These are phyloP conservation scores for Termitomyces bulborhizus DNA, from an alignment of 768 basidiomycete species.

Conservation along the genomic window DNA sequence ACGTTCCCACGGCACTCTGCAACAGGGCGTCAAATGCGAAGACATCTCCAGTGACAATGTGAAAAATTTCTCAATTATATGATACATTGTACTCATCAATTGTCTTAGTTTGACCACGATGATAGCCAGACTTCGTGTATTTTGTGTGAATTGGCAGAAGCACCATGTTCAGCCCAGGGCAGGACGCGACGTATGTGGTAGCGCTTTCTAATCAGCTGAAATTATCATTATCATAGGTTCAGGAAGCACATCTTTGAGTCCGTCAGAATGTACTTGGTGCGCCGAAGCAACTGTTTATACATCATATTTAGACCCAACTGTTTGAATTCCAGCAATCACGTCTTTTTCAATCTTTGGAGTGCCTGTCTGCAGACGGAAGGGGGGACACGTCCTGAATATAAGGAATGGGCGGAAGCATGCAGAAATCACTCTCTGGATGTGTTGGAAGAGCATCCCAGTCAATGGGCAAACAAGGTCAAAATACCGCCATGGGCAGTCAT, in stretches of 20 bases:
- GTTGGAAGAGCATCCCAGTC: constrained; percentile 6
- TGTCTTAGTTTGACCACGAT: constrained; percentile 6
- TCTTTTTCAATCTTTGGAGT: constrained; percentile 23
- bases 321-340: constrained; percentile 20
- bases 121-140: constrained; percentile 8
- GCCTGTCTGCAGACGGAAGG: constrained; percentile 14
- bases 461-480: neutral
- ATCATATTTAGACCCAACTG: neutral
- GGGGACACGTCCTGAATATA: constrained; percentile 4
- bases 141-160: neutral
- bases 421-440: constrained; percentile 6
- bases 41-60: neutral
- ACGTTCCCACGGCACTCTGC: neutral
- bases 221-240: neutral
- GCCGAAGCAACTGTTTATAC: neutral
- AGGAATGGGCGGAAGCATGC: constrained; percentile 9
- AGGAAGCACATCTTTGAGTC: neutral
- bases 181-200: constrained; percentile 2
- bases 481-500: constrained; percentile 8
- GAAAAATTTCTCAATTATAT: neutral
- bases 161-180: constrained; percentile 5
- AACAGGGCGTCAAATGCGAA: neutral
- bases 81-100: neutral
- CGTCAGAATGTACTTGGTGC: constrained; percentile 16
- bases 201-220: neutral